A percentile compares a stretch with the other conserved stretches of the same genome.
Evolutionary conservation across 768 basidiomycete genomes (phyloP).

Genomic region (Floccularia luteovirens): DNA sequence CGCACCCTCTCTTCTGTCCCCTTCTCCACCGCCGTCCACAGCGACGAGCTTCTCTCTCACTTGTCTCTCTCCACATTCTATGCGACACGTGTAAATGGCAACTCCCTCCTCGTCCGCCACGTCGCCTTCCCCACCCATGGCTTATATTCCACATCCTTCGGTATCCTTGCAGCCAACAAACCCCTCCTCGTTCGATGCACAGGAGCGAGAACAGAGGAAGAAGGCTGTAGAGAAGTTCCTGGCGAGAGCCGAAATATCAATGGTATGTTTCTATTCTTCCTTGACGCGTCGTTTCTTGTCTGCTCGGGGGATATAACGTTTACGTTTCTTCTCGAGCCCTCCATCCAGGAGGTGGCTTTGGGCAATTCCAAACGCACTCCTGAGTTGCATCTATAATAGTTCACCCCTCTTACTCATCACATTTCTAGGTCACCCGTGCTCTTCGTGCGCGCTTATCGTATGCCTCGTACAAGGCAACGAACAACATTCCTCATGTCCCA

Average conservation of each 20-base stretch:
- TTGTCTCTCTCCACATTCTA: conserved; percentile 17
- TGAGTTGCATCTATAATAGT: conserved; percentile 27
- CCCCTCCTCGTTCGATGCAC: conserved; percentile 26
- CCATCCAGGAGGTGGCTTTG: neutral
- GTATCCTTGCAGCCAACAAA: conserved; percentile 27
- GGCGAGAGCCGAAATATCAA: conserved; percentile 72
- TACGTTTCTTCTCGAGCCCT: neutral
- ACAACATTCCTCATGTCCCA: conserved; percentile 60
- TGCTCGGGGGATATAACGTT: conserved; percentile 8
- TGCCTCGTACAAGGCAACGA: conserved; percentile 77
- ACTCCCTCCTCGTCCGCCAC: conserved; percentile 78
- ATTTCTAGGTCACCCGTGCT: conserved; percentile 66
- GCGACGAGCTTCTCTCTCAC: conserved; percentile 26
- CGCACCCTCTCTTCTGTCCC: conserved; percentile 7
- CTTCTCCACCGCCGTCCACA: conserved; percentile 11
- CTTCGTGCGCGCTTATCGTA: conserved; percentile 76
- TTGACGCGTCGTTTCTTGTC: conserved; percentile 40
- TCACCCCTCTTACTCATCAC: conserved; percentile 28
- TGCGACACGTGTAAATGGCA: conserved; percentile 50
- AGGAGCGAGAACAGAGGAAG: conserved; percentile 54
- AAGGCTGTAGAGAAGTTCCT: conserved; percentile 69
- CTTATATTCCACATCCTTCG: conserved; percentile 44
- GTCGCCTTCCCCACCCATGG: conserved; percentile 71
- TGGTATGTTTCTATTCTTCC: conserved; percentile 46
- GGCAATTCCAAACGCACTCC: conserved; percentile 7